phyloP scores from a whole-genome alignment of 495 filamentous ascomycete genomes.

The Lepraria neglecta region DNA sequence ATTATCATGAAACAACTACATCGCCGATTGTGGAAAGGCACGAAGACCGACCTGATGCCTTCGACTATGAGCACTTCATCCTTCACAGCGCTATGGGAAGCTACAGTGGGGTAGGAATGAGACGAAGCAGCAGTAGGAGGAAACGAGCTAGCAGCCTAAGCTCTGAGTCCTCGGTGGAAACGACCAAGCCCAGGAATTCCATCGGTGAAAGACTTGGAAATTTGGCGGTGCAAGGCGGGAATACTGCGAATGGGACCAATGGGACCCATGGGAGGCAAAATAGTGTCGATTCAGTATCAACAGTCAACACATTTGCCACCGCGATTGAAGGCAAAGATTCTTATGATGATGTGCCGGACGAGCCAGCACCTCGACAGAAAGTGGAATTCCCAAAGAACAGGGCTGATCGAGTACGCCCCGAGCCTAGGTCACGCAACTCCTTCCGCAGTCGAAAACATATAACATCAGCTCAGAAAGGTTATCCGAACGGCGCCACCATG shows the following conservation, averaged over 20 bases:
- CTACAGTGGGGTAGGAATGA: slow-evolving; percentile 34
- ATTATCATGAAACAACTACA: slow-evolving; percentile 49
- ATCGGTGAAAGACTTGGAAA: background rate
- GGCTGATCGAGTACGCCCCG: slow-evolving; percentile 31
- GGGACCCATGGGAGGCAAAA: slow-evolving; percentile 45
- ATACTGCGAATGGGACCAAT: background rate
- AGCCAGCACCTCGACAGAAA: slow-evolving; percentile 29
- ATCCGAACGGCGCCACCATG: slow-evolving; percentile 20
- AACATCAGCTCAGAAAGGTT: slow-evolving; percentile 16
- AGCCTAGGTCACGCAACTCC: slow-evolving; percentile 7
- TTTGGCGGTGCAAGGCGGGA: slow-evolving; percentile 3
- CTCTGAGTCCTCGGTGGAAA: slow-evolving; percentile 69
- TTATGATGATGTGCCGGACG: slow-evolving; percentile 36
- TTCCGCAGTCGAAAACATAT: slow-evolving; percentile 16
- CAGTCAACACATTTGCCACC: slow-evolving; percentile 75
- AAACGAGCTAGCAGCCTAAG: slow-evolving; percentile 49
- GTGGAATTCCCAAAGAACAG: slow-evolving; percentile 27
- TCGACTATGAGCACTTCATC: slow-evolving; percentile 96
- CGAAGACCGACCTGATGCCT: slow-evolving; percentile 93
- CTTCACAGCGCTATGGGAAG: slow-evolving; percentile 84
- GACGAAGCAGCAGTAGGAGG: slow-evolving; percentile 32
- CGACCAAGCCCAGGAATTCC: slow-evolving; percentile 49
- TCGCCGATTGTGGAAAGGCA: slow-evolving; percentile 49
- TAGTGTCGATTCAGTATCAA: slow-evolving; percentile 66
- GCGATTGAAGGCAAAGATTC: slow-evolving; percentile 59